Conservation (phyloP, 2,329 filamentous ascomycete species). For the Westerdykella ornata region DNA sequence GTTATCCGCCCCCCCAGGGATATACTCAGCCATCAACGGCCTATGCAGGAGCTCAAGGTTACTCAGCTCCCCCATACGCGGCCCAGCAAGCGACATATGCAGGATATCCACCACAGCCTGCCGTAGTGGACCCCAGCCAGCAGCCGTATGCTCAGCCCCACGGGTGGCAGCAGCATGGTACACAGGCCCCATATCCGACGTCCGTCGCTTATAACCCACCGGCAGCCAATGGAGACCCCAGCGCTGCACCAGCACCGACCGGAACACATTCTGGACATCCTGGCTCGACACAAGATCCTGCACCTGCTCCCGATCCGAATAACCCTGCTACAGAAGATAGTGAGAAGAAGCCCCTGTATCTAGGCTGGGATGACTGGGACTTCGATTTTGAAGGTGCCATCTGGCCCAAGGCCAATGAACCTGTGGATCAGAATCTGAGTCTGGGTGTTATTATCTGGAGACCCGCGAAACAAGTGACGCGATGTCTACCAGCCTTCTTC, state of each 20-base stretch:
- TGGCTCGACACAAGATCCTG: slow-evolving; percentile 2
- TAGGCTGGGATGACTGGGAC: slow-evolving; percentile 38
- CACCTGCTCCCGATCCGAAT: no score
- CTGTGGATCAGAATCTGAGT: slow-evolving; percentile 41
- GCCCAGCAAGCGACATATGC: slow-evolving; percentile 8
- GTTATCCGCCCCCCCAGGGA: slow-evolving; percentile 15
- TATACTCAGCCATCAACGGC: slow-evolving; percentile 15
- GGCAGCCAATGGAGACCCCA: slow-evolving; percentile 14
- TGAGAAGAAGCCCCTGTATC: slow-evolving; percentile 23
- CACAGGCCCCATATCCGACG: slow-evolving; percentile 13
- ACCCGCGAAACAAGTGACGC: slow-evolving; percentile 39
- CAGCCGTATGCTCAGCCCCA: slow-evolving; percentile 20
- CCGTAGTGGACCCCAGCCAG: slow-evolving; percentile 17
- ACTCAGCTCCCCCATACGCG: slow-evolving; percentile 17
- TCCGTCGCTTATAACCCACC: slow-evolving; percentile 12
- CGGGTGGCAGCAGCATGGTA: slow-evolving; percentile 17
- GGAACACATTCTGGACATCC: slow-evolving; percentile 16
- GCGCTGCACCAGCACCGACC: slow-evolving; percentile 25
- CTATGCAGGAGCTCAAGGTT: slow-evolving; percentile 18
- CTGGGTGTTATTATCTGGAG: slow-evolving; percentile 44
- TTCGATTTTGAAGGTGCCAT: slow-evolving; percentile 42
- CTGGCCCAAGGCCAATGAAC: slow-evolving; percentile 41
- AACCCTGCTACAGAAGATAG: neutral
- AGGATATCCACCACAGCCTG: slow-evolving; percentile 13
- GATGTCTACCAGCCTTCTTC: slow-evolving; percentile 40